Base-by-base conservation (phyloP, 2,329 filamentous ascomycete genomes). In the Cercospora sojina region DNA sequence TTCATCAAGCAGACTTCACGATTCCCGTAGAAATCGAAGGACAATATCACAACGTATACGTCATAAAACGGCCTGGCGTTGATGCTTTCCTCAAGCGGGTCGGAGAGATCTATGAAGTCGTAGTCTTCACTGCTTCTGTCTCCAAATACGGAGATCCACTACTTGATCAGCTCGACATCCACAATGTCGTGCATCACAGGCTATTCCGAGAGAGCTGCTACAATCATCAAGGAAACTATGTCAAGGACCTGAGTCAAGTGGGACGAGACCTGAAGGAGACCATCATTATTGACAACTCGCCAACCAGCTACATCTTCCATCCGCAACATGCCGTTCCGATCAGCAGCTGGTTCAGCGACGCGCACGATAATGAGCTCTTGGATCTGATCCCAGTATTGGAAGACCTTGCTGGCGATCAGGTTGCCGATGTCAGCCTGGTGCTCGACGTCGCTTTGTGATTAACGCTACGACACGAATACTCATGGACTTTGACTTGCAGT, bases 271-370 rank as follows among this genome's bases (percentile, higher is more conserved):
- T 99, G 64, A 92, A 92, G 79, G 94, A 99, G 77, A 99, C 94
- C 20, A 99, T 99, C 78, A 99, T 99, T 79, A 99, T 99, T 76
- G 95, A 99, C 83, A 99, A 99, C 81, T 98, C 95, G 56, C 95
- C 95, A 2, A 99, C 95, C 4, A 98, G 94, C 12, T 99, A 99
- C 83, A 98, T 99, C 75, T 99, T 99, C 86, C 95, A 99, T 78
- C 95, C 95, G 25, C 94, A 99, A 83, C 95, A 99, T 79, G 95
- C 95, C 68, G 94, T 99, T 59, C 95, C 95, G 27, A 99, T 99
- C 82, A 97, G 93, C 86, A 98, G 94, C 85, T 99, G 95, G 95
- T 99, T 99, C 83, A 97, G 93, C 72, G 95, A 99, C 81, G 95
- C 95, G 69, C 95, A 99, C 81, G 95, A 99, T 83, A 99, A 99